phyloP scores from a whole-genome alignment of 345 rosid genomes.

The Eutrema yunnanense region DNA sequence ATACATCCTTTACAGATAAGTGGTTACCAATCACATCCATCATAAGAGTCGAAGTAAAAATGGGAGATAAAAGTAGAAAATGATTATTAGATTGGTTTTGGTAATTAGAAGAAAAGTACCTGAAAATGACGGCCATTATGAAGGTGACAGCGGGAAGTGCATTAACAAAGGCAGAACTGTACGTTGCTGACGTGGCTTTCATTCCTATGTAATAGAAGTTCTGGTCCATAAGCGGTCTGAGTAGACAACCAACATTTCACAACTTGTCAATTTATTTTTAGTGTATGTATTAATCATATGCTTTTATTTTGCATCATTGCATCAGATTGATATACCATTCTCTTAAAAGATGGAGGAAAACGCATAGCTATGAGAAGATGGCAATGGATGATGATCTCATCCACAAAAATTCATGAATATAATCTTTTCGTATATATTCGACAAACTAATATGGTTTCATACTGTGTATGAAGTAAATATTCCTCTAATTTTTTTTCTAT shows the following conservation, averaged over 20 bases:
- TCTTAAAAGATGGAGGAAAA: not conserved
- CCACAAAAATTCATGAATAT: not conserved
- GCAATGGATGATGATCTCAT: constrained; percentile 12
- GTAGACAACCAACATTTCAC: constrained; percentile 5
- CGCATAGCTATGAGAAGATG: not conserved
- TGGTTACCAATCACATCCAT: not conserved
- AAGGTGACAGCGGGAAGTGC: constrained; percentile 88
- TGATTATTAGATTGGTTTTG: not conserved
- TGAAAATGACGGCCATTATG: constrained; percentile 77
- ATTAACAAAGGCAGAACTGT: constrained; percentile 59
- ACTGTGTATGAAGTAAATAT: not conserved
- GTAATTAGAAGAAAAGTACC: constrained; percentile 32
- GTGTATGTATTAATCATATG: not conserved
- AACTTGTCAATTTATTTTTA: not conserved
- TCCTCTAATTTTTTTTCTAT: not conserved
- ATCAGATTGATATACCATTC: not conserved
- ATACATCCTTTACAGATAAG: not conserved
- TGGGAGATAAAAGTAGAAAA: not conserved
- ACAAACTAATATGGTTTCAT: not conserved
- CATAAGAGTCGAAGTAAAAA: not conserved
- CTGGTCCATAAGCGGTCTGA: constrained; percentile 91
- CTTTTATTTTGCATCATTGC: constrained; percentile 10
- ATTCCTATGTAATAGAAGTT: constrained; percentile 75
- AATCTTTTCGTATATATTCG: constrained; percentile 6
- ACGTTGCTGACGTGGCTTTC: constrained; percentile 86